phyloP scores from a whole-genome alignment of 495 filamentous ascomycete species.

The Xylaria nigripes region DNA sequence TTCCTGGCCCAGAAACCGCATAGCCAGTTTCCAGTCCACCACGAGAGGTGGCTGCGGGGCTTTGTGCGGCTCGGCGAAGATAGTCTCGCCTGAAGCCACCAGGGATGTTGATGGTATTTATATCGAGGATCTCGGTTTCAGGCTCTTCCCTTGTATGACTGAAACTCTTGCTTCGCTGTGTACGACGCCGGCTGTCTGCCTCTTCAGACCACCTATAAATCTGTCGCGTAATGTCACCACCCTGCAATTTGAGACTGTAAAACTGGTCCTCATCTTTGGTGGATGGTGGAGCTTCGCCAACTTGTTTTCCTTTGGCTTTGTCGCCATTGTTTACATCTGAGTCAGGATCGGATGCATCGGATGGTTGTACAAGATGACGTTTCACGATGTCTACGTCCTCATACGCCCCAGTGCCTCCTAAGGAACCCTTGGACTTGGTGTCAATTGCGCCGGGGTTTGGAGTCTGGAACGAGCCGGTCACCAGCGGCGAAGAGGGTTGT shows the following conservation, averaged over 20 bases:
- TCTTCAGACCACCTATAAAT: constrained; percentile 94
- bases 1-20: constrained; percentile 27
- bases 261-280: constrained; percentile 64
- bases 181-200: constrained; percentile 50
- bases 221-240: constrained; percentile 86
- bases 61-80: constrained; percentile 58
- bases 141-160: constrained; percentile 65
- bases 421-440: constrained; percentile 41
- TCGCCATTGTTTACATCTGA: constrained; percentile 28
- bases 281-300: constrained; percentile 36
- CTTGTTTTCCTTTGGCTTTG: constrained; percentile 42
- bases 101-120: constrained; percentile 79
- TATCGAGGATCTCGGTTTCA: constrained; percentile 71
- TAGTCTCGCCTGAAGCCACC: constrained; percentile 91
- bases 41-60: constrained; percentile 42
- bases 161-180: constrained; percentile 77
- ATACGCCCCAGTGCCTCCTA: constrained; percentile 40
- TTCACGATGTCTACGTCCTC: constrained; percentile 77
- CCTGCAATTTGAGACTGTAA: constrained; percentile 83
- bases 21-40: constrained; percentile 36
- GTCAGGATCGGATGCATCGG: constrained; percentile 36
- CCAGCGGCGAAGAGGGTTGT: constrained; percentile 48
- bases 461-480: constrained; percentile 37
- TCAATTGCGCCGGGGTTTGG: constrained; percentile 80
- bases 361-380: constrained; percentile 69